Base-by-base conservation (phyloP, 345 rosid species). In the Eucalyptus viminalis region DNA sequence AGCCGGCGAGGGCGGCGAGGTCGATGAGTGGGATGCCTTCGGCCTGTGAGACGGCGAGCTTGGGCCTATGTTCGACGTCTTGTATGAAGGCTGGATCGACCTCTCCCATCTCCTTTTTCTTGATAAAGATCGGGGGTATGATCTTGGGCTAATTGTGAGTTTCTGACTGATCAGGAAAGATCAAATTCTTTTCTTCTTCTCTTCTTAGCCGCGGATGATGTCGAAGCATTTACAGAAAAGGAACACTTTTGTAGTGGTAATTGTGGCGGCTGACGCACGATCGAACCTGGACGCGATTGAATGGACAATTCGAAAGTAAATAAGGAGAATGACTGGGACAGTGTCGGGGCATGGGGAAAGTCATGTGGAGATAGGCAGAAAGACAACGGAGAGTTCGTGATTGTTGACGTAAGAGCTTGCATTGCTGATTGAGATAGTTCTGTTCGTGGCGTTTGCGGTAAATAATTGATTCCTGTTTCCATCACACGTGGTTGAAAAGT, bases 21-120 rank as follows among this genome's bases (percentile, higher is more conserved):
- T 94, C 93, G 88, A 95, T 94, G 13, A 95, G 65, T 1, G 95
- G 95, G 89, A 95, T 94, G 85, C 90, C 95, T 34, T 93, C 92
- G 25, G 92, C 89, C 88, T 90, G 87, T 14, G 76, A 16, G 19
- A 31, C 81, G 60, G 80, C 86, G 86, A 31, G 87, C 24, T 89
- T 87, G 0, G 96, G 91, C 89, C 97, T 51, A 91, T 92, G 92
- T 29, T 92, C 92, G 14, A 62, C 43, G 43, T 92, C 90, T 91
- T 94, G 95, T 72, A 96, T 90, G 91, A 92, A 92, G 9, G 88
- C 91, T 86, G 91, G 90, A 90, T 94, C 95, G 80, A 96, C 88
- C 65, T 89, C 94, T 83, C 88, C 94, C 95, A 91, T 89, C 90
- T 34, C 6, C 29, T 14, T n/a, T 4, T 4, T 31, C 76, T 65